A percentile compares a stretch with the other conserved stretches of the same genome.
Evolutionary conservation across 2,329 filamentous ascomycete genomes (phyloP).

Genomic region (Teratosphaeria zuluensis): DNA sequence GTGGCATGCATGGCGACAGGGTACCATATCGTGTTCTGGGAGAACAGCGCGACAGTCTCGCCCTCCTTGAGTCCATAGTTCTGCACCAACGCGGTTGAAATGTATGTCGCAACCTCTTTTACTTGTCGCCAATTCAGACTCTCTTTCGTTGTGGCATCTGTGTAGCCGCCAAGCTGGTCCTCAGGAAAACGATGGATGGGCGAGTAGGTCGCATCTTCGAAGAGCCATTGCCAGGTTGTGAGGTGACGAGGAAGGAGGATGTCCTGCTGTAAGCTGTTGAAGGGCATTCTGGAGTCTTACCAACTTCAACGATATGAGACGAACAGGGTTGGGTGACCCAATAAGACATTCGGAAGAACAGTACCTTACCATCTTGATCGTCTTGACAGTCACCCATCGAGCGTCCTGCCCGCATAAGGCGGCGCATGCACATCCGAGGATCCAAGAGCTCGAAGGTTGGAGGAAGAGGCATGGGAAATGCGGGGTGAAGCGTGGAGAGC

Average conservation of each 20-base stretch:
- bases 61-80: constrained; percentile 45
- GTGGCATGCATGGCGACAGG: constrained; percentile 53
- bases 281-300: constrained; percentile 10
- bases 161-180: constrained; percentile 41
- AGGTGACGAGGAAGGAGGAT: constrained; percentile 36
- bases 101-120: constrained; percentile 46
- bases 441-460: not conserved
- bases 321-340: not conserved
- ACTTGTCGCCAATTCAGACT: constrained; percentile 49
- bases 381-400: not conserved
- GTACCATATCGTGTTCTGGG: constrained; percentile 52
- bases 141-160: constrained; percentile 50
- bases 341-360: not conserved
- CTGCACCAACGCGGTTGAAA: constrained; percentile 51
- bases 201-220: constrained; percentile 44
- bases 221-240: constrained; percentile 54
- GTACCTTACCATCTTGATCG: not conserved
- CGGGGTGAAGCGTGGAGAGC: not conserved
- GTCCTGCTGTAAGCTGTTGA: constrained; percentile 15
- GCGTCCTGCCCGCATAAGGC: not conserved
- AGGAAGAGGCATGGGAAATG: not conserved
- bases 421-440: not conserved
- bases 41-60: constrained; percentile 52
- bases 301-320: not conserved
- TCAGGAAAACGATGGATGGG: constrained; percentile 34